These are phyloP conservation scores for Clitopilus passeckerianus DNA, from an alignment of 768 basidiomycete genomes.

Conservation along the genomic window DNA sequence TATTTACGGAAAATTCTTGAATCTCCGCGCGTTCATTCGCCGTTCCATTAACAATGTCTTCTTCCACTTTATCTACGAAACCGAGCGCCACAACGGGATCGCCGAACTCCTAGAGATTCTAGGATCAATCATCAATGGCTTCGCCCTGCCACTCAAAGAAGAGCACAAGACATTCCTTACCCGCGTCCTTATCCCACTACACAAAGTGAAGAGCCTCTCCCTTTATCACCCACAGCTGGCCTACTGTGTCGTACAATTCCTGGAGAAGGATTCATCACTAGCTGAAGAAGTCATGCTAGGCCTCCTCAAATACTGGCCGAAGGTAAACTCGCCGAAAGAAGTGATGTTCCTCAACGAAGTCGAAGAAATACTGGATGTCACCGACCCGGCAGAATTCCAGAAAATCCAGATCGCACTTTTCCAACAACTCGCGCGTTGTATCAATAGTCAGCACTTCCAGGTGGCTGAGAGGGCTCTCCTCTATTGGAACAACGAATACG, in stretches of 20 bases:
- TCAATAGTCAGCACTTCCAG: constrained; percentile 99
- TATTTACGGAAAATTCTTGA: constrained; percentile 99
- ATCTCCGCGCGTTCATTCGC: constrained; percentile 96
- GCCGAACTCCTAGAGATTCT: constrained; percentile 97
- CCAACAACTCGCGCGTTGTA: constrained; percentile 91
- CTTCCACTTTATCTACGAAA: constrained; percentile 98
- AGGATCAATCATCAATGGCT: constrained; percentile 99
- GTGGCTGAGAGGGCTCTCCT: constrained; percentile 95
- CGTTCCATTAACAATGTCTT: constrained; percentile 99
- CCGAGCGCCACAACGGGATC: constrained; percentile 98
- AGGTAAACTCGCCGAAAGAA: constrained; percentile 98
- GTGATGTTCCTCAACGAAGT: constrained; percentile 99
- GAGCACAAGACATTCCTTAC: constrained; percentile 98
- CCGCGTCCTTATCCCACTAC: constrained; percentile 88
- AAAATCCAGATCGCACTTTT: constrained; percentile 94
- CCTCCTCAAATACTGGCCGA: constrained; percentile 97
- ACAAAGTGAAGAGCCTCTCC: constrained; percentile 97
- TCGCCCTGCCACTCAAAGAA: constrained; percentile 95
- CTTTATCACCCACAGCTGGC: constrained; percentile 99
- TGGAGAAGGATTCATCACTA: constrained; percentile 90
- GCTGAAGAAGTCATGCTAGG: constrained; percentile 97
- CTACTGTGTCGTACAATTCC: constrained; percentile 98
- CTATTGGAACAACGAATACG: constrained; percentile 99
- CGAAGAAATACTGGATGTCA: constrained; percentile 97
- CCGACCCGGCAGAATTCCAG: constrained; percentile 92